A percentile compares a stretch with the other conserved stretches of the same genome.
These are phyloP conservation scores for Backusella macrospora DNA, from an alignment of 192 early-diverging fungal genomes.

Conservation along the genomic window DNA sequence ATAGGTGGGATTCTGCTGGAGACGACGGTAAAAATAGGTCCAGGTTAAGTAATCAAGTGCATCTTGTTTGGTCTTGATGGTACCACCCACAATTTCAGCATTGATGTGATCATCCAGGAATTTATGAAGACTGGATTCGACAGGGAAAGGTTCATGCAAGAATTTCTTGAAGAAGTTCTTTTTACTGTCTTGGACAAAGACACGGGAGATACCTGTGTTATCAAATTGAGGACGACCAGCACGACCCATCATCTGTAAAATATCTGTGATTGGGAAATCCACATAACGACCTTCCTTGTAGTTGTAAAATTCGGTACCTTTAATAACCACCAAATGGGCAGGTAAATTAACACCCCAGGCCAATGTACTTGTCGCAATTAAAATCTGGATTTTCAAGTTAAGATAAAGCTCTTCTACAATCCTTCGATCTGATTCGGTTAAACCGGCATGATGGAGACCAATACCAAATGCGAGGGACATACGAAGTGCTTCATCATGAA, in stretches of 20 bases:
- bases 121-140: conserved; percentile 79
- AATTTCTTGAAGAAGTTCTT: conserved; percentile 99
- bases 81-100: conserved; percentile 90
- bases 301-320: conserved; percentile 98
- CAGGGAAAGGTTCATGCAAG: conserved; percentile 93
- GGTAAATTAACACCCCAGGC: conserved; percentile 99
- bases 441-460: conserved; percentile 95
- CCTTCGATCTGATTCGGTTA: conserved; percentile 84
- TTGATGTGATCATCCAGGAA: conserved; percentile 88
- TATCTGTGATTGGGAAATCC: conserved; percentile 97
- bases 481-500: conserved; percentile 81
- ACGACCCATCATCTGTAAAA: conserved; percentile 99
- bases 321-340: conserved; percentile 96
- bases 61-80: conserved; percentile 90
- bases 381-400: conserved; percentile 92
- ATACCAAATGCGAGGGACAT: conserved; percentile 92
- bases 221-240: conserved; percentile 98
- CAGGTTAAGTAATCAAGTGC: conserved; percentile 94
- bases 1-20: conserved; percentile 94
- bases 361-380: conserved; percentile 93
- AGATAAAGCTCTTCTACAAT: conserved; percentile 94
- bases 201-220: conserved; percentile 85
- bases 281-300: conserved; percentile 88
- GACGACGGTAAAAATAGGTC: conserved; percentile 94
- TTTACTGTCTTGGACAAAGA: conserved; percentile 94